Evolutionary conservation across 768 basidiomycete species (phyloP), one percentile per base, ranked within the genome.

Genomic region (Leucocoprinus sp.): DNA sequence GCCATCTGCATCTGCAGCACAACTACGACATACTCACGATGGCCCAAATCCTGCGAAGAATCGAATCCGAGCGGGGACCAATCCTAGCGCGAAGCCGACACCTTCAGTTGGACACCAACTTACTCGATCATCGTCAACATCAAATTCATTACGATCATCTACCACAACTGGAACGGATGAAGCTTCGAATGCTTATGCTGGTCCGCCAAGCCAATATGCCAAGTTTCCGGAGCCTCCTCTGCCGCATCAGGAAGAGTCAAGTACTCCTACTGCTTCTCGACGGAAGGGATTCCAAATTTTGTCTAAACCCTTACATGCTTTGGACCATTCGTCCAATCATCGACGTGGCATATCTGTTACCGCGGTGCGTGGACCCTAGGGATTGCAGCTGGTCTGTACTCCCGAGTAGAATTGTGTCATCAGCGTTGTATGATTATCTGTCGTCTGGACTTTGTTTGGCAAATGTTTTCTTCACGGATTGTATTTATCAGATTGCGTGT

Each of bases 1-100:
- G 42, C 82, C 85, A 12, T 89, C 86, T 17, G 72, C 76, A 52
- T 89, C 86, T 57, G 85, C 86, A 42, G 82, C 83, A 9, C 86
- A 89, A 54, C 65, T 89, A 31, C 73, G 85, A 47, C 76, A 70
- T 12, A 64, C 65, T 8, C 64, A 72, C n/a, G 66, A 67, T 36
- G 45, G 65, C 24, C 52, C 60, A 54, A 52, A 62, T 35, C 43
- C 59, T 45, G 53, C 54, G 37, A 72, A 71, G 53, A 74, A 69
- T 40, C 72, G 84, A 51, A 72, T 63, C 60, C 76, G 84, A 48
- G 70, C 84, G 2, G 85, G 84, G 17, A 86, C 83, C 9, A 82
- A 73, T 55, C 80, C 85, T 8, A 69, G 68, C 17, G 62, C 66
- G 31, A 54, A 65, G 26, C 70, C 72, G 33, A 67, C 72, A 3